These are phyloP conservation scores for Mycosphaerella sp. DNA, from an alignment of 2,329 filamentous ascomycete species.

Conservation along the genomic window DNA sequence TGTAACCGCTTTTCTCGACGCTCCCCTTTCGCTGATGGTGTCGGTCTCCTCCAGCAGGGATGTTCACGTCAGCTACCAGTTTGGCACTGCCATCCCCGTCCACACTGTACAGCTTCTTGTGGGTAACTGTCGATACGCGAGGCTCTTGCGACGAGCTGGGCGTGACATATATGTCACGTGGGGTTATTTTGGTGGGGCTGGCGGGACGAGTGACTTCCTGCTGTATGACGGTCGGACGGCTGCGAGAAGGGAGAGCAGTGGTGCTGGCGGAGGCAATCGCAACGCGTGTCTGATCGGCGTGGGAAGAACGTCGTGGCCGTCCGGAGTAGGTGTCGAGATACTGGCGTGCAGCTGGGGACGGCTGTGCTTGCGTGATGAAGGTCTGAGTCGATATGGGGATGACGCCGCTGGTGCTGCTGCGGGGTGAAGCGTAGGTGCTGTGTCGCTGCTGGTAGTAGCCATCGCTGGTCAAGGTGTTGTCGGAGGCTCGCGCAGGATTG, in stretches of 20 bases:
- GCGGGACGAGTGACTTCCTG: conserved; percentile 33
- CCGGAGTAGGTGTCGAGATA: conserved; percentile 43
- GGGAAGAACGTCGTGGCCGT: conserved; percentile 42
- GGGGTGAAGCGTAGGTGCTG: conserved; percentile 31
- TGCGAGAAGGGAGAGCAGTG: conserved; percentile 30
- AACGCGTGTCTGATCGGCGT: conserved; percentile 35
- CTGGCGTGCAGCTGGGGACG: conserved; percentile 19
- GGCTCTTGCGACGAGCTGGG: conserved; percentile 31
- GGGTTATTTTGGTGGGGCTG: conserved; percentile 38
- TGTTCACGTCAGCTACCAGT: conserved; percentile 36
- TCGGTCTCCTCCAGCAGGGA: conserved; percentile 37
- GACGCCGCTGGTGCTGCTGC: conserved; percentile 31
- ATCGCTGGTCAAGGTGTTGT: conserved; percentile 29
- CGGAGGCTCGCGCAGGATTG: conserved; percentile 30
- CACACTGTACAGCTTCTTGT: conserved; percentile 47
- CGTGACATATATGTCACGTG: conserved; percentile 37
- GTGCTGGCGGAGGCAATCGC: conserved; percentile 22
- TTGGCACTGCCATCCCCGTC: conserved; percentile 40
- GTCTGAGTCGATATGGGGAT: conserved; percentile 36
- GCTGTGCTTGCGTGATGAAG: conserved; percentile 28
- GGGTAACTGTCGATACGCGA: conserved; percentile 27
- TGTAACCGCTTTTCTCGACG: conserved; percentile 28
- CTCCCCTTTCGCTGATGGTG: conserved; percentile 35
- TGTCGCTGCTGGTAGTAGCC: conserved; percentile 26
- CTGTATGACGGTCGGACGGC: conserved; percentile 33